A percentile compares a stretch with the other conserved stretches of the same genome.
Evolutionary conservation across 2,329 filamentous ascomycete species (phyloP).

Genomic region (Alternaria triticimaculans): DNA sequence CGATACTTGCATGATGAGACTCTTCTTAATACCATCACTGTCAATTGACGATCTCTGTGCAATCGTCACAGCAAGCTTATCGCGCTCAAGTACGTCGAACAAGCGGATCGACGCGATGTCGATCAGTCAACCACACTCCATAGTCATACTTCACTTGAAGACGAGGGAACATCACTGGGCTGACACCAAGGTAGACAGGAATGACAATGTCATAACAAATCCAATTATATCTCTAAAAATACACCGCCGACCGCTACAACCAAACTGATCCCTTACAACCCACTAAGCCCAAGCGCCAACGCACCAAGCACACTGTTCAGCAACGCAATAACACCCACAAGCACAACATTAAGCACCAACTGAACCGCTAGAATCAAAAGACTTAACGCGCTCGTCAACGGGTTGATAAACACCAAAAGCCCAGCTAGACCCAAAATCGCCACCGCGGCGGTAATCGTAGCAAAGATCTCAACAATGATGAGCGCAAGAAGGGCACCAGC

Average conservation of each 20-base stretch:
- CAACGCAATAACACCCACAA: constrained; percentile 21
- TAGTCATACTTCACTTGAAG: background rate
- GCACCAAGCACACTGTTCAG: constrained; percentile 20
- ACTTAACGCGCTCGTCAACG: constrained; percentile 19
- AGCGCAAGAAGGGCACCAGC: constrained; percentile 18
- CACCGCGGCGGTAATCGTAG: constrained; percentile 22
- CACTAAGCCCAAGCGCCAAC: constrained; percentile 16
- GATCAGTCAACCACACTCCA: background rate
- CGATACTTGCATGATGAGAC: background rate
- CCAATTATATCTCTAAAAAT: background rate
- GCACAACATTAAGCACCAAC: constrained; percentile 20
- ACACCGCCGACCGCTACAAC: background rate
- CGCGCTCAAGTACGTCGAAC: background rate
- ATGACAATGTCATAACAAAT: background rate
- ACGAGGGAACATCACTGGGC: background rate
- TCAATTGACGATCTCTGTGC: background rate
- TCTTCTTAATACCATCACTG: background rate
- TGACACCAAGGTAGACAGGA: background rate
- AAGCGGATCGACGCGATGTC: background rate
- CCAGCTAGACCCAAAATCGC: constrained; percentile 24
- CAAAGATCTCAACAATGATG: constrained; percentile 29
- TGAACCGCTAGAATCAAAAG: constrained; percentile 25
- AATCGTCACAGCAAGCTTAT: background rate
- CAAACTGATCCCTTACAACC: constrained; percentile 4
- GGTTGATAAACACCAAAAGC: constrained; percentile 21